Percentiles rank a stretch among this genome's conserved stretches.
These are phyloP conservation scores for Debaryomyces udenii DNA, from an alignment of 1,139 yeast genomes.

Conservation along the genomic window DNA sequence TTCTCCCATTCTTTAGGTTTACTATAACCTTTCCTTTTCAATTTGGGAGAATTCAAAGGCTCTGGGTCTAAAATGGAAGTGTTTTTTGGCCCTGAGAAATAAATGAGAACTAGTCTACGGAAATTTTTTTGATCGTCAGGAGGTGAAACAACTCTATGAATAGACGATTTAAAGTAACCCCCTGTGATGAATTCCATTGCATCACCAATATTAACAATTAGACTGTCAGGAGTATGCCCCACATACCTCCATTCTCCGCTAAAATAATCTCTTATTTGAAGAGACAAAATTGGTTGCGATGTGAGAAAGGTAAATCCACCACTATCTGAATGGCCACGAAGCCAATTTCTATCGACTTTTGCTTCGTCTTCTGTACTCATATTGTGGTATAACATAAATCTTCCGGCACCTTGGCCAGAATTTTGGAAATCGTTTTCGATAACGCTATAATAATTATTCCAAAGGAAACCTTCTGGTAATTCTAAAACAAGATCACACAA, in stretches of 20 bases:
- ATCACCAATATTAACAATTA: constrained; percentile 48
- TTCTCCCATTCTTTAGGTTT: constrained; percentile 43
- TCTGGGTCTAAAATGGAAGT: constrained; percentile 42
- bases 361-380: constrained; percentile 29
- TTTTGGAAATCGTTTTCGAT: constrained; percentile 23
- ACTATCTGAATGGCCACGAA: constrained; percentile 55
- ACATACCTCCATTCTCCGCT: constrained; percentile 54
- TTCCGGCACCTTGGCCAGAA: constrained; percentile 37
- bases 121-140: constrained; percentile 34
- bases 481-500: constrained; percentile 35
- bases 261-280: constrained; percentile 50
- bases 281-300: constrained; percentile 52
- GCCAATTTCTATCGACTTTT: constrained; percentile 39
- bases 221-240: constrained; percentile 45
- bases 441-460: constrained; percentile 34
- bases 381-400: constrained; percentile 36
- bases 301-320: constrained; percentile 52
- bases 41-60: constrained; percentile 38
- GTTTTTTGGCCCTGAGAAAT: constrained; percentile 41
- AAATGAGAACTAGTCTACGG: constrained; percentile 46
- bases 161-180: constrained; percentile 35
- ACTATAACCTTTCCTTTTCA: constrained; percentile 31
- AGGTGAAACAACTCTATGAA: constrained; percentile 35
- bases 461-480: constrained; percentile 34
- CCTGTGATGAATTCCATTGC: constrained; percentile 36